Conservation (phyloP, 1,284 basidiomycete genomes). For the Trichosporon coremiiforme region DNA sequence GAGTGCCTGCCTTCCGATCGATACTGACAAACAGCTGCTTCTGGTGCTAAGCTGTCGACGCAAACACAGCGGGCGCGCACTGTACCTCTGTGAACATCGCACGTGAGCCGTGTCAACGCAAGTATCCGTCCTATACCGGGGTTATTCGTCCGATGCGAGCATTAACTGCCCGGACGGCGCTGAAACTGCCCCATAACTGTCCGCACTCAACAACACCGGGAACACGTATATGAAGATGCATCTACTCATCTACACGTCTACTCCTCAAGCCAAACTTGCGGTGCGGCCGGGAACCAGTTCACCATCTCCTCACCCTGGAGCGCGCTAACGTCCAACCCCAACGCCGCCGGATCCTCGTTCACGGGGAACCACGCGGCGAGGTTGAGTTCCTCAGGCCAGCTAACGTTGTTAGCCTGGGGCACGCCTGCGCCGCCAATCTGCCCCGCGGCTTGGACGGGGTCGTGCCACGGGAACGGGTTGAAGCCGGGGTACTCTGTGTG, state of each 20-base stretch:
- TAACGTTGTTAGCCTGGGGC: not conserved
- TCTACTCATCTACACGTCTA: not conserved
- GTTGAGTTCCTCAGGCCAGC: conserved; percentile 28
- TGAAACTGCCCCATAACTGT: not conserved
- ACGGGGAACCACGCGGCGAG: conserved; percentile 31
- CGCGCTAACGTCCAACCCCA: conserved; percentile 20
- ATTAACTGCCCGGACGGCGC: too few relatives aligned
- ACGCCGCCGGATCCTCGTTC: conserved; percentile 16
- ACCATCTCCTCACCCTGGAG: conserved; percentile 30
- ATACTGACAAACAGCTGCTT: conserved; percentile 14
- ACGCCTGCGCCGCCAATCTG: not conserved
- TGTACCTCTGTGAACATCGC: too few relatives aligned
- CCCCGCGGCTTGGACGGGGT: conserved; percentile 25
- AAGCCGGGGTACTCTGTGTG: conserved; percentile 23
- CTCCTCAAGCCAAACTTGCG: conserved; percentile 31
- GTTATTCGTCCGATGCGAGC: not conserved
- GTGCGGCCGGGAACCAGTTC: conserved; percentile 33
- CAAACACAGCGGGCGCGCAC: too few relatives aligned
- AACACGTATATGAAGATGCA: not conserved
- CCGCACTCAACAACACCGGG: not conserved
- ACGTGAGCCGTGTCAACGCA: too few relatives aligned
- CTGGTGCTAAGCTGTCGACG: conserved; percentile 1
- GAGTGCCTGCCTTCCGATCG: not conserved
- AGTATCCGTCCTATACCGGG: not conserved
- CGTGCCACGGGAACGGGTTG: conserved; percentile 32